A percentile compares a stretch with the other conserved stretches of the same genome.
phyloP scores from a whole-genome alignment of 2,329 filamentous ascomycete genomes.

The Fusarium subtropicale region DNA sequence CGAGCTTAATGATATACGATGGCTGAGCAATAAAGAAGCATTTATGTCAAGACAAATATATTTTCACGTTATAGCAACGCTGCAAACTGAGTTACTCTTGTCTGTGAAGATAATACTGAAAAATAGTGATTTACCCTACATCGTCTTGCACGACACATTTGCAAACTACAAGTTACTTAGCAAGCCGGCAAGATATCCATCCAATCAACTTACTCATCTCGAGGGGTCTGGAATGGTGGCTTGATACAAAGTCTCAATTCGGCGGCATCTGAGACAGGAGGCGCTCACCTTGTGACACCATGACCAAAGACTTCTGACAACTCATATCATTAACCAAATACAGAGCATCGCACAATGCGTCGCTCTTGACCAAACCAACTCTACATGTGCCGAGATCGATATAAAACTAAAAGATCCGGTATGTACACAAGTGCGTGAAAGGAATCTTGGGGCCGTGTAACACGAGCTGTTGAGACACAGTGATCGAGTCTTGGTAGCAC shows the following conservation, averaged over 20 bases:
- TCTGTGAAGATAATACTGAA: neutral
- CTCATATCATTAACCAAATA: neutral
- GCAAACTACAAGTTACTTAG: neutral
- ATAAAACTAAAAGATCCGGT: neutral
- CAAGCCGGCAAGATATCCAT: neutral
- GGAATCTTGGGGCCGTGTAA: neutral
- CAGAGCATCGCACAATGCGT: neutral
- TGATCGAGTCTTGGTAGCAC: neutral
- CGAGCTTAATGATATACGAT: neutral
- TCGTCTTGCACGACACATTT: neutral
- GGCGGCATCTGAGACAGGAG: neutral
- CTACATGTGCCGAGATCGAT: neutral
- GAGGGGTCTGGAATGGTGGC: neutral
- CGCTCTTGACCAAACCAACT: neutral
- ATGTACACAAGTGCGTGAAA: neutral
- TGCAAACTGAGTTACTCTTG: neutral
- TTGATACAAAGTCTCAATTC: neutral
- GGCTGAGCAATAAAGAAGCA: neutral
- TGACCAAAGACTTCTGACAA: neutral
- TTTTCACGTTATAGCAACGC: neutral
- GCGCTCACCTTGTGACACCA: neutral
- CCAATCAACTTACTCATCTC: neutral
- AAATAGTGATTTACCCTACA: neutral
- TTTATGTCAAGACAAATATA: neutral
- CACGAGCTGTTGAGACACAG: constrained; percentile 1